Evolutionary conservation across 805 yeast genomes (phyloP).

Genomic region (Suhomyces canberraensis): DNA sequence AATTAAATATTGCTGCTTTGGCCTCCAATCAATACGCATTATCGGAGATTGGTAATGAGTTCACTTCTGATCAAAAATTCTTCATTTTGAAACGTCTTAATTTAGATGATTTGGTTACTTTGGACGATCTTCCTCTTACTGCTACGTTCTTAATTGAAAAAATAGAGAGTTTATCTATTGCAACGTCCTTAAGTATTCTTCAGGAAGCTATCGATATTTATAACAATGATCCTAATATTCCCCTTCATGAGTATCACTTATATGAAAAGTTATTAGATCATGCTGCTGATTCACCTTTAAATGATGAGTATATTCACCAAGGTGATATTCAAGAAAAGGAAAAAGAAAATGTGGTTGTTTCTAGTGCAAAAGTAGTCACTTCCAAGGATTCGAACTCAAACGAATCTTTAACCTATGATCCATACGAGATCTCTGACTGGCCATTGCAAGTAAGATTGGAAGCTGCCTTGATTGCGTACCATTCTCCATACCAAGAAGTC

Average conservation of each 20-base stretch:
- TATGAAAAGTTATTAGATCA: conserved; percentile 17
- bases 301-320: neutral
- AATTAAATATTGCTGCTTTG: neutral
- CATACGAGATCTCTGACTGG: conserved; percentile 25
- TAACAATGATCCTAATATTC: conserved; percentile 30
- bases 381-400: neutral
- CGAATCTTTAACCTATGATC: neutral
- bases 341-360: neutral
- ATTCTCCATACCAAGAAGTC: conserved; percentile 42
- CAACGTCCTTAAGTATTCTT: conserved; percentile 25
- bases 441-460: conserved; percentile 32
- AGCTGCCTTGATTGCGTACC: conserved; percentile 36
- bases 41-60: conserved; percentile 18
- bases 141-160: conserved; percentile 27
- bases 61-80: conserved; percentile 27
- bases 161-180: conserved; percentile 18
- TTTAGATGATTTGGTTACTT: conserved; percentile 21
- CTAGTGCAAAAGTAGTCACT: neutral
- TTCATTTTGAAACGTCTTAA: conserved; percentile 26
- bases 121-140: conserved; percentile 29
- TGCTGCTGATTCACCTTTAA: neutral
- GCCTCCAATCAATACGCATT: neutral
- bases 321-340: neutral
- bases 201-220: conserved; percentile 27
- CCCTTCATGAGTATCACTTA: conserved; percentile 22